Evolutionary conservation across 176 grass and related monocot species (phyloP), one percentile per base, ranked within the genome.

Genomic region (Musa acuminata): DNA sequence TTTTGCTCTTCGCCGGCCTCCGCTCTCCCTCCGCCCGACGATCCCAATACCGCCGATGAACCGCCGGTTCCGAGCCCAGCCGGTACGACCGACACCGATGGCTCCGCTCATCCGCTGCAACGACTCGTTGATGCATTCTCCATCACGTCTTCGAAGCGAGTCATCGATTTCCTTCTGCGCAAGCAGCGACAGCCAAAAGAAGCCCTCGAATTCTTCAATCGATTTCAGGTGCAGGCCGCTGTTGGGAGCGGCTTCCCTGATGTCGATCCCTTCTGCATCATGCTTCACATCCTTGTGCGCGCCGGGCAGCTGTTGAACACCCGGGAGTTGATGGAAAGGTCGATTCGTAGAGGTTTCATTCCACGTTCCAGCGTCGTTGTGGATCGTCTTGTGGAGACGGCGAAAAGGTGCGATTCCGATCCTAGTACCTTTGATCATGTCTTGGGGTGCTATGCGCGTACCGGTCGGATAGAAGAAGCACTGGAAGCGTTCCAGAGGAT

Each of bases 401-500:
- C 79, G 21, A 74, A 23, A 53, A 82, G 69, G 73, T 78, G 68
- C 27, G 25, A 54, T 10, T 65, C 65, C 21, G 51, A 81, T 86
- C 19, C 20, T 80, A 26, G 16, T 11, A 48, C 72, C 8, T 67
- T 51, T 54, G 57, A 53, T 19, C 72, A 68, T 43, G 26, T 86
- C 55, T 83, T 96, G 80, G 60, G 81, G 65, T 22, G 53, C 53
- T 88, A 83, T 81, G 69, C 87, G 21, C 77, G 53, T 1, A 58
- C 7, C 1, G 79, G 72, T 20, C 64, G 19, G 26, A 75, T 73
- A 13, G 35, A 72, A 52, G 63, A 73, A 5, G 83, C 84, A 0
- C 8, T 75, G 0, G 83, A 87, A 14, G 83, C 81, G 14, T 92
- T 90, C 78, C 10, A 72, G 51, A 71, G 50, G 53, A 92, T 92